A percentile compares a stretch with the other conserved stretches of the same genome.
Evolutionary conservation across 1,284 basidiomycete species (phyloP).

Genomic region (Tremellales sp.): DNA sequence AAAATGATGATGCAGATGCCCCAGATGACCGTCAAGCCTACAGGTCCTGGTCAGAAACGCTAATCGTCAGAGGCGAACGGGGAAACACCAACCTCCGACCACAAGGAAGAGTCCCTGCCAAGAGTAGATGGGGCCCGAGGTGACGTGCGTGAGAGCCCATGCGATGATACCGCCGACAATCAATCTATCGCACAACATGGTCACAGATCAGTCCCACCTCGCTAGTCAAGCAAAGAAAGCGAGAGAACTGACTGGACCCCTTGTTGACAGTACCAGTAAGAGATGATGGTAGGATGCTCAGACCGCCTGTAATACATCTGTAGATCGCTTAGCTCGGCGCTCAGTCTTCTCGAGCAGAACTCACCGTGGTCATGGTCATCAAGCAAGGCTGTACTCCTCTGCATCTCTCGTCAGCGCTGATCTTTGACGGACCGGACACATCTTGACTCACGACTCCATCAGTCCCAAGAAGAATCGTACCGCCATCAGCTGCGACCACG

Average conservation of each 20-base stretch:
- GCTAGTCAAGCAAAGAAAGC: neutral
- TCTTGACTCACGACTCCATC: constrained; percentile 25
- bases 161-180: constrained; percentile 28
- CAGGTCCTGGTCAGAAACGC: neutral
- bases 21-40: constrained; percentile 6
- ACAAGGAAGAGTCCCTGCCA: constrained; percentile 26
- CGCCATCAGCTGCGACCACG: constrained; percentile 23
- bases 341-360: neutral
- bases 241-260: constrained; percentile 14
- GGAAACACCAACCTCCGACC: constrained; percentile 14
- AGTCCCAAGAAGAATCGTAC: constrained; percentile 30
- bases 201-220: neutral
- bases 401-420: neutral
- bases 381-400: constrained; percentile 20
- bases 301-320: constrained; percentile 21
- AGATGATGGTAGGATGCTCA: constrained; percentile 30
- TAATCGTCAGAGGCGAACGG: neutral
- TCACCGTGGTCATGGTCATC: constrained; percentile 21
- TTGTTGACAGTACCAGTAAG: constrained; percentile 27
- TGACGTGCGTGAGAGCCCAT: constrained; percentile 15
- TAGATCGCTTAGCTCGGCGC: neutral
- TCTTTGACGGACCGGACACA: neutral
- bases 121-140: constrained; percentile 12
- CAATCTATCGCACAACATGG: constrained; percentile 6
- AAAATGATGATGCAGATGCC: constrained; percentile 23